phyloP scores from a whole-genome alignment of 768 basidiomycete genomes.

The Sistotremastrum suecicum region DNA sequence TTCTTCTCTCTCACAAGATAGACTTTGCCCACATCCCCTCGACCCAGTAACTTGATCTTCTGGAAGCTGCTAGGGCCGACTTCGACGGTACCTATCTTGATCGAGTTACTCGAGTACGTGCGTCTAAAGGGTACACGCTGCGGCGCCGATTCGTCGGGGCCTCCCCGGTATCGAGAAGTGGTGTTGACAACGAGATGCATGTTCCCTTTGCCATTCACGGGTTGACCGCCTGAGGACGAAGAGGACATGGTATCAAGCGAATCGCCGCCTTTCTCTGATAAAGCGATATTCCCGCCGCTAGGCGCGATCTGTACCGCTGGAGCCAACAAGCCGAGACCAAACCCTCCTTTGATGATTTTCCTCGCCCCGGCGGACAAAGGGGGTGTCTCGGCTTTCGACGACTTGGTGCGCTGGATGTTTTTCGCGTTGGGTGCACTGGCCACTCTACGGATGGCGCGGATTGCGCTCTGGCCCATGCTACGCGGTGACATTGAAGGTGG shows the following conservation, averaged over 20 bases:
- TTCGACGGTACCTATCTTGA: conserved; percentile 90
- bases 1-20: conserved; percentile 99
- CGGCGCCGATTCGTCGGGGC: conserved; percentile 19
- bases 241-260: conserved; percentile 73
- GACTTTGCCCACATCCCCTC: conserved; percentile 97
- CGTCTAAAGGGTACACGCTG: conserved; percentile 69
- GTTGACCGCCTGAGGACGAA: conserved; percentile 47
- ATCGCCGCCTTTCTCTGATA: conserved; percentile 46
- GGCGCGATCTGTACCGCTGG: conserved; percentile 51
- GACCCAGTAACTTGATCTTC: conserved; percentile 96
- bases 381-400: not conserved
- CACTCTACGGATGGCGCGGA: conserved; percentile 87
- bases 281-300: conserved; percentile 26
- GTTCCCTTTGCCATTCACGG: conserved; percentile 3
- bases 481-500: conserved; percentile 43
- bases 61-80: conserved; percentile 88
- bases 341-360: not conserved
- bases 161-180: conserved; percentile 4
- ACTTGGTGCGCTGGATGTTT: conserved; percentile 47
- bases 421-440: conserved; percentile 96
- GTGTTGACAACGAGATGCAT: conserved; percentile 6
- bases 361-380: conserved; percentile 6
- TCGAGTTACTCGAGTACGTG: conserved; percentile 96
- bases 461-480: conserved; percentile 57
- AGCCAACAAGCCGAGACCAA: conserved; percentile 43